Conservation (phyloP, 768 basidiomycete genomes). For the Gymnopilus junonius region DNA sequence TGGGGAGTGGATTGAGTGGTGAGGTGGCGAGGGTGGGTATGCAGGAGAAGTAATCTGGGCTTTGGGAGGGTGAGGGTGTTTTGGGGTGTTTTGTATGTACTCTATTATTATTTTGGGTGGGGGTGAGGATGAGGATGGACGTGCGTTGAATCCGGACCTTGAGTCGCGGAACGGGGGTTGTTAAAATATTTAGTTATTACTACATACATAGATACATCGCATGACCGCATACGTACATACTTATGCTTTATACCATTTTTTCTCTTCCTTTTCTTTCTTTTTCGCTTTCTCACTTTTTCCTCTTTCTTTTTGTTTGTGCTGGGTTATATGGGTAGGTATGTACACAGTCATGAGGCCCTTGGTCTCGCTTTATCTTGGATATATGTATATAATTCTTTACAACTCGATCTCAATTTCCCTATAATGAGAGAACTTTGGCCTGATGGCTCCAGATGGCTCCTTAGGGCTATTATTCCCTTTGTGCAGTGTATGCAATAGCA, state of each 20-base stretch:
- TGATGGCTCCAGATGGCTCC: too few species aligned
- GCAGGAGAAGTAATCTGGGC: not conserved
- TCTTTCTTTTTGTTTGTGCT: not conserved
- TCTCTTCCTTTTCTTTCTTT: too few species aligned
- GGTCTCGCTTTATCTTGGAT: too few species aligned
- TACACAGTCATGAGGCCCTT: too few species aligned
- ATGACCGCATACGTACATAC: not conserved
- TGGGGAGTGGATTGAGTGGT: conserved; percentile 70
- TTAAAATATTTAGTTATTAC: not conserved
- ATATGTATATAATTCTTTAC: too few species aligned
- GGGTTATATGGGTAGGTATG: too few species aligned
- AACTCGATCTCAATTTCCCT: too few species aligned
- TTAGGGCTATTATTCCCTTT: too few species aligned
- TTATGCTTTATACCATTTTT: conserved; percentile 8
- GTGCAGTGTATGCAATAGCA: too few species aligned
- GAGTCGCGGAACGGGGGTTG: not conserved
- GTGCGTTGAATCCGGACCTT: too few species aligned
- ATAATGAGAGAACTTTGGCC: too few species aligned
- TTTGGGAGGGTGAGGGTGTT: not conserved
- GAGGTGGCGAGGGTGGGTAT: conserved; percentile 29
- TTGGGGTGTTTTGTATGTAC: not conserved
- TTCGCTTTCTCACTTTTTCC: not conserved
- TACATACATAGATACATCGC: not conserved
- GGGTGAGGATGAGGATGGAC: too few species aligned
- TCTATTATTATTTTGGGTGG: not conserved